A percentile compares a stretch with the other conserved stretches of the same genome.
Evolutionary conservation across 306 rosid species (phyloP).

Genomic region (Begonia peltatifolia): DNA sequence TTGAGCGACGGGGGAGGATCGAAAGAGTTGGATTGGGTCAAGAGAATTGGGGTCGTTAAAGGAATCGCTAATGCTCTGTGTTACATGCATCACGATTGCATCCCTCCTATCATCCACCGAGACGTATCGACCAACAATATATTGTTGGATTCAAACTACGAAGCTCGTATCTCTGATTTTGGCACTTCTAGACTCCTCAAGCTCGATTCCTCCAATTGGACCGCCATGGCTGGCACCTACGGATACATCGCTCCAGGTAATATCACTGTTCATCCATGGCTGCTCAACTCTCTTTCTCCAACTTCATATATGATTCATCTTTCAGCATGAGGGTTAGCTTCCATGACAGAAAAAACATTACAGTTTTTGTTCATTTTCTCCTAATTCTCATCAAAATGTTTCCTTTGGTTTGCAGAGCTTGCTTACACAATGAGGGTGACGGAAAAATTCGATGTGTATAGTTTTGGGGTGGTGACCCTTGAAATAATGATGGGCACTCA

Average conservation of each 20-base stretch:
- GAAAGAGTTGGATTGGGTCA: constrained; percentile 7
- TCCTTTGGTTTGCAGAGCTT: neutral
- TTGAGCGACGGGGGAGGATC: constrained; percentile 1
- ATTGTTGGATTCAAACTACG: constrained; percentile 3
- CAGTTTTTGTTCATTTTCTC: too few species aligned
- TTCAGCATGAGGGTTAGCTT: too few species aligned
- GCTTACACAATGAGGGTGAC: constrained; percentile 11
- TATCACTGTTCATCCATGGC: neutral
- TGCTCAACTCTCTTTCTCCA: too few species aligned
- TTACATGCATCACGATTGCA: constrained; percentile 9
- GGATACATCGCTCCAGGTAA: constrained; percentile 17
- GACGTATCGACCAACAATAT: constrained; percentile 11
- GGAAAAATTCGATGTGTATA: constrained; percentile 10
- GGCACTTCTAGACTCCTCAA: constrained; percentile 11
- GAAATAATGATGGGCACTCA: constrained; percentile 11
- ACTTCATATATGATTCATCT: too few species aligned
- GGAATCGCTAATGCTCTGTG: constrained; percentile 11
- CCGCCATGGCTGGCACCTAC: constrained; percentile 3
- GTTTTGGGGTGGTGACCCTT: constrained; percentile 9
- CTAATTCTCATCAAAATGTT: neutral
- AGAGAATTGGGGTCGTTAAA: constrained; percentile 8
- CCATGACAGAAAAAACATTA: too few species aligned
- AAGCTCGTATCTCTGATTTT: constrained; percentile 9
- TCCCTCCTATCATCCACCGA: constrained; percentile 10
- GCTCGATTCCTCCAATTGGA: constrained; percentile 5